Evolutionary conservation across 345 rosid species (phyloP), one percentile per base, ranked within the genome.

Genomic region (Hirschfeldia incana): DNA sequence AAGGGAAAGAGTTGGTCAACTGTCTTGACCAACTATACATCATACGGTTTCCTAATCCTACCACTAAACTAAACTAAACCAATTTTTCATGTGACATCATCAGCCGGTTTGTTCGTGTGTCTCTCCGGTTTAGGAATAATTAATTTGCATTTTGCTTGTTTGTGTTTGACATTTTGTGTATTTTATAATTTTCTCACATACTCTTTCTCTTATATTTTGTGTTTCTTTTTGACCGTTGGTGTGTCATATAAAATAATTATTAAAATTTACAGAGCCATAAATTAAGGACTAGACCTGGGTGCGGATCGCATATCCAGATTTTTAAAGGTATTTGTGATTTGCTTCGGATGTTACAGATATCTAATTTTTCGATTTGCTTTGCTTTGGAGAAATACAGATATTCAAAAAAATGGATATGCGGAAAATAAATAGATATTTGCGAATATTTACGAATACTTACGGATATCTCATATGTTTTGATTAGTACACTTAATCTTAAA

Each of bases 11-110:
- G 81, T 72, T 21, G 44, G 81, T 78, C 76, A 72, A 58, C 67
- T 27, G 73, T 72, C 77, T 66, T 42, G 39, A 78, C 77, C 81
- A 9, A 66, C 42, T 37, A 15, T 59, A 0, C 42, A 64, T 77
- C 76, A 77, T 59, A 78, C 67, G 46, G 70, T 70, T 77, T 29
- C 80, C 81, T 65, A 78, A 55, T 55, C 67, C 60, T 71, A 64
- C 46, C 60, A 27, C 5, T 29, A 29, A 21, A 21, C 21, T 29
- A 29, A 29, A 29, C 42, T 64, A 53, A 28, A 71, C 42, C 67
- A 51, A n/a, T 8, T 21, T 46, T 7, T 21, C 66, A 17, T 27
- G 11, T 15, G 60, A 53, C 27, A 53, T 53, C 27, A 53, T 53
- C 4, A 7, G 9, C 34, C 6, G 6, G n/a, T 65, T 15, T 4